Evolutionary conservation across 169 alveolate species (phyloP).

Genomic region (Neospora caninum): DNA sequence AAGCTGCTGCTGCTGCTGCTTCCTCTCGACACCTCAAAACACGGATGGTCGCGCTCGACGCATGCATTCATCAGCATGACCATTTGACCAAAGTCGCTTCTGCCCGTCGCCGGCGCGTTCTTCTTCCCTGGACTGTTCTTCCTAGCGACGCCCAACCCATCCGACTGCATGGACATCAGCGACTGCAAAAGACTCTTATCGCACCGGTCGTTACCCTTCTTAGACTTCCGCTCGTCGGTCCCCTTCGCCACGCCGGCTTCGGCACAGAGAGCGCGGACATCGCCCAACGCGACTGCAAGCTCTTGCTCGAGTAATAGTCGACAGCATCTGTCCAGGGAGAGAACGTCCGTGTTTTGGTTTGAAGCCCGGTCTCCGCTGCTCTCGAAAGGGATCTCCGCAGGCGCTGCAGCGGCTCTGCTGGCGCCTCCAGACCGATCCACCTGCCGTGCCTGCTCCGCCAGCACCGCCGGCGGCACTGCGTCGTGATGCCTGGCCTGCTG

Average conservation of each 20-base stretch:
- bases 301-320: conserved; percentile 33
- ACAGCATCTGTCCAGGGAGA: conserved; percentile 16
- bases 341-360: neutral
- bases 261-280: neutral
- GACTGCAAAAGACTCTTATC: neutral
- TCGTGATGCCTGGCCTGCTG: neutral
- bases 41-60: conserved; percentile 18
- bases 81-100: conserved; percentile 14
- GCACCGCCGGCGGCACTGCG: neutral
- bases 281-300: conserved; percentile 31
- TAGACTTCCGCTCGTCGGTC: neutral
- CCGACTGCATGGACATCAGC: neutral
- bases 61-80: conserved; percentile 27
- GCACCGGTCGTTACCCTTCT: neutral
- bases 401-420: neutral
- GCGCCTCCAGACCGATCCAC: neutral
- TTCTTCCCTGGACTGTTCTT: neutral
- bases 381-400: neutral
- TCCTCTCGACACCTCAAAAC: neutral
- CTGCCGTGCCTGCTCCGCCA: no score
- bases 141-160: neutral
- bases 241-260: conserved; percentile 31
- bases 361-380: neutral
- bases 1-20: conserved; percentile 22
- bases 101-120: neutral